phyloP scores from a whole-genome alignment of 129 eudicot genomes.

The Helianthus annuus region HanXRQr2.0-SUNRISE NC_035442.2:12706925-12707424 shows the following conservation, averaged over 20 bases:
- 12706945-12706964: constrained; percentile 51
- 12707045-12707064: background rate
- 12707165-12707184: constrained; percentile 76
- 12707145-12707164: constrained; percentile 1
- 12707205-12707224: constrained; percentile 81
- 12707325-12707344: constrained; percentile 98
- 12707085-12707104: background rate
- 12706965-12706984: constrained; percentile 92
- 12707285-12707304: constrained; percentile 43
- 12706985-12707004: constrained; percentile 72
- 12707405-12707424: background rate
- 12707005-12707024: constrained; percentile 81
- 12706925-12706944: constrained; percentile 55
- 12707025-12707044: constrained; percentile 61
- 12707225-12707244: constrained; percentile 67
- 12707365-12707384: constrained; percentile 66
- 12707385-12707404: constrained; percentile 15
- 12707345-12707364: constrained; percentile 84
- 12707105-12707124: constrained; percentile 3
- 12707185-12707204: constrained; percentile 71
- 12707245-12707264: constrained; percentile 35
- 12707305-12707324: constrained; percentile 66
- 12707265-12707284: constrained; percentile 24
- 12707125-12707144: background rate
- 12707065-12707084: background rate